These are phyloP conservation scores for Penicillium lividum DNA, from an alignment of 495 filamentous ascomycete genomes.

Conservation along the genomic window DNA sequence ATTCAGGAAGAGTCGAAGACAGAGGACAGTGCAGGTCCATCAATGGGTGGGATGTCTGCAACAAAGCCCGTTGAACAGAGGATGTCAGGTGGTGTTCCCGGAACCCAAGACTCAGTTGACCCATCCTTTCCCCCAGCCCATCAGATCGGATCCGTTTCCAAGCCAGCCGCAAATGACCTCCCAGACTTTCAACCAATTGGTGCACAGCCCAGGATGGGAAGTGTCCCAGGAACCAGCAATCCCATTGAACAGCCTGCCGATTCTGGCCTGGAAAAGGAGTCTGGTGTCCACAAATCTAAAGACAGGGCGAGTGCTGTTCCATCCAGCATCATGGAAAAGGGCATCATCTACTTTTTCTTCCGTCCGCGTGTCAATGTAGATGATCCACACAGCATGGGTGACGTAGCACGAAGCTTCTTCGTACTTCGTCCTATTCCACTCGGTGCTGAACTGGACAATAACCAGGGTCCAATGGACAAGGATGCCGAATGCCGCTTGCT, in stretches of 20 bases:
- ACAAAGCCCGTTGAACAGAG: neutral
- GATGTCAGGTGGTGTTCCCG: neutral
- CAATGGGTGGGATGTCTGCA: neutral
- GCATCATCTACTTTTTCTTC: constrained; percentile 93
- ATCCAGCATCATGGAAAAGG: constrained; percentile 84
- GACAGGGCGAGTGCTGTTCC: constrained; percentile 59
- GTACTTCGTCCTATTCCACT: constrained; percentile 74
- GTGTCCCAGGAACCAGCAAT: neutral
- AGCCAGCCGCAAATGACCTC: neutral
- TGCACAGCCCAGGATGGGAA: neutral
- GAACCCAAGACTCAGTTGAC: neutral
- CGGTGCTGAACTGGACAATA: constrained; percentile 62
- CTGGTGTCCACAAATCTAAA: constrained; percentile 37
- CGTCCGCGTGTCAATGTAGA: constrained; percentile 73
- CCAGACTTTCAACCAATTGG: neutral
- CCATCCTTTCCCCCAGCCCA: neutral
- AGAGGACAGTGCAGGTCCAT: constrained; percentile 29
- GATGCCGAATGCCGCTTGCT: constrained; percentile 68
- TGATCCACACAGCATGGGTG: constrained; percentile 66
- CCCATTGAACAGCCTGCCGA: constrained; percentile 9
- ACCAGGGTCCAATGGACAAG: constrained; percentile 59
- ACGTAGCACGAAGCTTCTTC: constrained; percentile 80
- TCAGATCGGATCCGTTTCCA: neutral
- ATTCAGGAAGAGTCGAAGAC: constrained; percentile 1
- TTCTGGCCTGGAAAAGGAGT: constrained; percentile 13